phyloP scores from a whole-genome alignment of 441 rosid genomes.

The Populus trichocarpa region DNA sequence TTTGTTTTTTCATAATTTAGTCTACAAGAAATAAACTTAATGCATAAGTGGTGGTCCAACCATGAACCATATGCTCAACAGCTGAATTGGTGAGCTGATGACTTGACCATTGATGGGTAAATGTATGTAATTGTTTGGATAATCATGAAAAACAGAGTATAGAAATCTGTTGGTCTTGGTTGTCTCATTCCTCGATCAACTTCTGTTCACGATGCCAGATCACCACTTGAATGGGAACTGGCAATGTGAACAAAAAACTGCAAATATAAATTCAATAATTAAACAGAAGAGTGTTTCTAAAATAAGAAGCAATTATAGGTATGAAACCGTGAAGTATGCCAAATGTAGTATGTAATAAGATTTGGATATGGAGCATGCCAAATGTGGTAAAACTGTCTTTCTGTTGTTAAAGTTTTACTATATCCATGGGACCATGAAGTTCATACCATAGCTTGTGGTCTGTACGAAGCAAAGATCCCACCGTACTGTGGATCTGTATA shows the following conservation, averaged over 20 bases:
- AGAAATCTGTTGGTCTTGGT: not conserved
- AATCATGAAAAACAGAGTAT: not conserved
- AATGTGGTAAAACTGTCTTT: not conserved
- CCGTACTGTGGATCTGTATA: slow-evolving; percentile 47
- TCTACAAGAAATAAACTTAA: not conserved
- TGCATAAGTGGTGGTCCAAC: not conserved
- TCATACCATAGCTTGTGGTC: slow-evolving; percentile 51
- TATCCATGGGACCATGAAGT: not conserved
- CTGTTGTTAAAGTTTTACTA: slow-evolving; percentile 2
- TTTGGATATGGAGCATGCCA: slow-evolving; percentile 6
- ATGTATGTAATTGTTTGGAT: not conserved
- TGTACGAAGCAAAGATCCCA: slow-evolving; percentile 40
- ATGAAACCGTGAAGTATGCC: not conserved
- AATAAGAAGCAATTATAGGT: not conserved
- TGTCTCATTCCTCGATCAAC: not conserved
- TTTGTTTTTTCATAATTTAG: too few species aligned
- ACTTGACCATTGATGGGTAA: not conserved
- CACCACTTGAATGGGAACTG: not conserved
- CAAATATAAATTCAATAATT: not conserved
- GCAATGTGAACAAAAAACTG: not conserved
- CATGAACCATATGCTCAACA: not conserved
- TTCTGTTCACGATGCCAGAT: not conserved
- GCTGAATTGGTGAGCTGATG: not conserved
- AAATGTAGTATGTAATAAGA: not conserved
- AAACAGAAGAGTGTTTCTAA: not conserved